Conservation (phyloP, 23 red algal genomes). For the Chondrus crispus region DNA sequence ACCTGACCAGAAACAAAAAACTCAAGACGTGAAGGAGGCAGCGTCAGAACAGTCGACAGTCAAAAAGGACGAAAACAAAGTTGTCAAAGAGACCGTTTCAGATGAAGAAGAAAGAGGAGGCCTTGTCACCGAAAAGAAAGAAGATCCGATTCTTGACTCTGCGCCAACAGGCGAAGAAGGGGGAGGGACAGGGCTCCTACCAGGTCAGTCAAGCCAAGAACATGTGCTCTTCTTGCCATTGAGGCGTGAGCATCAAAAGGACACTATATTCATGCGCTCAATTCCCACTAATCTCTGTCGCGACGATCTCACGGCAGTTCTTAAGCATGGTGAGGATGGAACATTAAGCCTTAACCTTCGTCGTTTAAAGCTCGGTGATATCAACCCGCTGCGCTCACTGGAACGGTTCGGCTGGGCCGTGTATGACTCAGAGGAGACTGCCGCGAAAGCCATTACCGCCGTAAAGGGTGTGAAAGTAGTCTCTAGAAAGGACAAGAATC, state of each 20-base stretch:
- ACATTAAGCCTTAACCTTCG: neutral
- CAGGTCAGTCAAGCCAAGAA: too few species aligned
- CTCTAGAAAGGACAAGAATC: neutral
- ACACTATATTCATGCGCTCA: constrained; percentile 55
- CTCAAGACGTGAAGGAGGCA: neutral
- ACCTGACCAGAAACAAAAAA: neutral
- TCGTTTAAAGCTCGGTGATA: constrained; percentile 53
- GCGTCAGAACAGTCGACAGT: neutral
- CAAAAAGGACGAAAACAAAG: neutral
- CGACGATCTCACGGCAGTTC: constrained; percentile 1
- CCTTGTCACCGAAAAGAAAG: neutral
- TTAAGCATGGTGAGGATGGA: constrained; percentile 17
- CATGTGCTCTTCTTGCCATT: neutral
- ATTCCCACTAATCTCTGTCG: constrained; percentile 50
- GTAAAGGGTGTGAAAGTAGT: constrained; percentile 6
- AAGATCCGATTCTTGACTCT: neutral
- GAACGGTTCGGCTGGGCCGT: constrained; percentile 59
- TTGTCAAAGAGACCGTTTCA: neutral
- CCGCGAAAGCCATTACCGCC: neutral
- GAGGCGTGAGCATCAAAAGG: neutral
- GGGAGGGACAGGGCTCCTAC: too few species aligned
- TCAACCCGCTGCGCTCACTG: constrained; percentile 35
- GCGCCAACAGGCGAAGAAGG: too few species aligned
- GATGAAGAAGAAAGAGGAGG: neutral
- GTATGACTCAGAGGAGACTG: constrained; percentile 22